Base-by-base conservation (phyloP, 129 eudicot genomes). In the Scalesia atractyloides region DNA sequence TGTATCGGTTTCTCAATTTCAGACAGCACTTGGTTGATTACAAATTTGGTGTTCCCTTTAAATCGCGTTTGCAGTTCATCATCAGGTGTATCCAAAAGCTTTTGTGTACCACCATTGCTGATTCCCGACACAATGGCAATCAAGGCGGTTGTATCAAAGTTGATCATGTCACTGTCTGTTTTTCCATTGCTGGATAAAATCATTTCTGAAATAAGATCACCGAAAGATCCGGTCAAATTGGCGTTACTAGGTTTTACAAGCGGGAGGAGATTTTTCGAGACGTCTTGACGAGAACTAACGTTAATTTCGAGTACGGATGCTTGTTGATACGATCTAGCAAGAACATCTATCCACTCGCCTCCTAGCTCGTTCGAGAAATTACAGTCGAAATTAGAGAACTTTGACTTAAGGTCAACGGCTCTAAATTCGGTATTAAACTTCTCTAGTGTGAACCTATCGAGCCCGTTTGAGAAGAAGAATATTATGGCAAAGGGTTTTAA, bases 91-190 rank as follows among this genome's bases (percentile, higher is more conserved):
- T 85, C 88, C 82, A 95, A 79, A 78, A 95, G 83, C 78, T 78
- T 86, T 8, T 80, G 82, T 24, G 89, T 69, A 64, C 77, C 70
- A 17, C 97, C 97, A 30, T 95, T 95, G 73, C 99, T 91, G 37
- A 95, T 95, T 43, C 96, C 97, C 0, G 99, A 95, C 56, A 85
- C 83, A 57, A 95, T 84, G 15, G 97, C 99, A 67, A 95, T 81
- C 79, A 95, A 71, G 76, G 96, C 91, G 14, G 97, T 95, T 34
- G 99, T 95, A 72, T 91, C 99, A 85, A 91, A 91, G 82, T 95
- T 95, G 5, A 91, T 68, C 72, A 87, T 51, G 41, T 73, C 71
- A 39, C 77, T 79, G 2, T 76, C 73, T 13, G 34, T 15, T 34
- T 56, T 46, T 2, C 46, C 70, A 44, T 54, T 51, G 15, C 54